These are phyloP conservation scores for Cyclotella baltica DNA, from an alignment of 108 stramenopile genomes.

Conservation along the genomic window DNA sequence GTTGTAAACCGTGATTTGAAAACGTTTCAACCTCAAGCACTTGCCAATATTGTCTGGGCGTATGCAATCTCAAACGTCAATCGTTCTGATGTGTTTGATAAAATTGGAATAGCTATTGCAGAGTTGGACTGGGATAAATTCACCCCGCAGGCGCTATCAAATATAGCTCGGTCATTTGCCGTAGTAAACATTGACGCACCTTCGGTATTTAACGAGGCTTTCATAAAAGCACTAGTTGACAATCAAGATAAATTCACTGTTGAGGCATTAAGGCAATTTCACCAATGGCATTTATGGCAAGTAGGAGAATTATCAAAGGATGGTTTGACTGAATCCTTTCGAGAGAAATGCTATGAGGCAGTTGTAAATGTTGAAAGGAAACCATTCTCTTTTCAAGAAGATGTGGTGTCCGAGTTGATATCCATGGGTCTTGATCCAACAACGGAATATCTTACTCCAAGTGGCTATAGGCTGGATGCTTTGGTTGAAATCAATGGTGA, in stretches of 20 bases:
- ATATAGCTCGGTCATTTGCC: conserved; percentile 13
- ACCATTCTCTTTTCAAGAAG: background rate
- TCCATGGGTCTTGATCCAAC: conserved; percentile 22
- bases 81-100: background rate
- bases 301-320: background rate
- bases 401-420: conserved; percentile 17
- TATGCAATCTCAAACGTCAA: background rate
- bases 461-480: conserved; percentile 19
- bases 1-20: background rate
- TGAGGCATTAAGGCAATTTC: conserved; percentile 1
- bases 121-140: background rate
- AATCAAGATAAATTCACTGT: background rate
- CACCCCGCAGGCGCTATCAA: background rate
- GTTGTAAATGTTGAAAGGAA: background rate
- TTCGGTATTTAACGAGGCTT: background rate
- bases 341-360: conserved; percentile 13
- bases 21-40: background rate
- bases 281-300: conserved; percentile 22
- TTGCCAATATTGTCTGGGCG: background rate
- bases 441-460: conserved; percentile 4
- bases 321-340: background rate
- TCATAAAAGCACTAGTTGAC: background rate
- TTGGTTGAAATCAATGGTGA: no score
- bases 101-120: background rate
- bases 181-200: conserved; percentile 7